Evolutionary conservation across 768 basidiomycete genomes (phyloP).

Genomic region (Phallus indusiatus): DNA sequence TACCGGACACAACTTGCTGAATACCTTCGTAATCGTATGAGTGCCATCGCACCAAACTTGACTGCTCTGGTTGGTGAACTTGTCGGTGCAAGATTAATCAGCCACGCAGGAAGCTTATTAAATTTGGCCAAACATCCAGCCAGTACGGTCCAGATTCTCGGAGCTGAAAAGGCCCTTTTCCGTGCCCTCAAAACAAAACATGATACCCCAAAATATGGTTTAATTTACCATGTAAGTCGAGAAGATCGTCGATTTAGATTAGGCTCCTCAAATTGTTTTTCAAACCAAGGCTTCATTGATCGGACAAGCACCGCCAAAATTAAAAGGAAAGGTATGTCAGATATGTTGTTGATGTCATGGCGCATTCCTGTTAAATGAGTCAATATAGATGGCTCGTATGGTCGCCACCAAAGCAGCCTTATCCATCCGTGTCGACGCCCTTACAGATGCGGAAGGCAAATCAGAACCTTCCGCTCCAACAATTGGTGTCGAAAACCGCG

Average conservation of each 20-base stretch:
- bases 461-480: conserved; percentile 73
- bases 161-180: conserved; percentile 72
- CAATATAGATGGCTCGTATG: conserved; percentile 98
- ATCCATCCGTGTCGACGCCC: conserved; percentile 94
- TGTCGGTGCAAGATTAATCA: conserved; percentile 66
- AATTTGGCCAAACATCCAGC: conserved; percentile 68
- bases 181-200: conserved; percentile 74
- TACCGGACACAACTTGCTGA: conserved; percentile 94
- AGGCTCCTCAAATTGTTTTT: neutral
- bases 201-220: conserved; percentile 97
- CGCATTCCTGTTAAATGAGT: neutral
- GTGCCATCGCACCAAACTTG: conserved; percentile 93
- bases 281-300: conserved; percentile 74
- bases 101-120: conserved; percentile 63
- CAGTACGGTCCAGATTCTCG: conserved; percentile 70
- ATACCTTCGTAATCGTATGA: conserved; percentile 97
- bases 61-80: conserved; percentile 77
- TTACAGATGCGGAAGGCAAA: conserved; percentile 87
- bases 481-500: conserved; percentile 87
- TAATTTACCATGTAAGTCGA: conserved; percentile 87
- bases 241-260: neutral
- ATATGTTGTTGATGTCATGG: neutral
- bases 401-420: conserved; percentile 97
- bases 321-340: conserved; percentile 87
- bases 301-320: conserved; percentile 93